Base-by-base conservation (phyloP, 2,329 filamentous ascomycete species). In the Cladophialophora bantiana region DNA sequence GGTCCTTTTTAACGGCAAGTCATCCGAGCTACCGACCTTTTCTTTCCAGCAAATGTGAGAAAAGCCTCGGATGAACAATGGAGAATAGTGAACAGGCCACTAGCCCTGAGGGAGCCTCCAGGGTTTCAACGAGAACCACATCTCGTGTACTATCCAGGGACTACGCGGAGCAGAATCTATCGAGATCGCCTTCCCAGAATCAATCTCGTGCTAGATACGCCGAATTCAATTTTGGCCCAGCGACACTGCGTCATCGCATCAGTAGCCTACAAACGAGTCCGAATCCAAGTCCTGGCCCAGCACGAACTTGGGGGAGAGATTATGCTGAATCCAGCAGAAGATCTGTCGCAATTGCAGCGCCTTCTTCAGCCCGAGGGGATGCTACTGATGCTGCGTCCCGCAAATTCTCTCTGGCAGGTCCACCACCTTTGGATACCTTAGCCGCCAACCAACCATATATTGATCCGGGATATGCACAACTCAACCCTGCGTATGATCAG, bases 401-500 rank as follows among this genome's bases (percentile, higher is more conserved):
- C 31, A 74, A 72, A 53, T 76, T 75, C 62, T 73, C 74, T n/a
- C 59, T 77, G 2, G 73, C 75, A 48, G 75, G 75, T 4, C 54
- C 73, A 20, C 60, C 70, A 15, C 54, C 73, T 3, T 70, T 74
- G 18, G 64, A 71, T 42, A 38, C 65, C 36, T 15, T 66, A 12
- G 48, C 71, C 52, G 72, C 77, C 1, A 80, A 83, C 40, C 78
- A 81, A 63, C 78, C 81, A 1, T 82, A 81, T 45, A 80, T 86
- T n/a, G 82, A 85, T 42, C 83, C 83, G n/a, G 83, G 83, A 2
- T 86, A 86, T 68, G 77, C 78, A 10, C 78, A 83, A 10, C 76
- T 86, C 3, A 86, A 87, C 59, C 84, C 85, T 1, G 80, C 83
- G 35, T 86, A 86, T 66, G 84, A 85, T 36, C 82, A 85, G 62